Evolutionary conservation across 2,329 filamentous ascomycete genomes (phyloP).

Genomic region (Fusarium globosum): DNA sequence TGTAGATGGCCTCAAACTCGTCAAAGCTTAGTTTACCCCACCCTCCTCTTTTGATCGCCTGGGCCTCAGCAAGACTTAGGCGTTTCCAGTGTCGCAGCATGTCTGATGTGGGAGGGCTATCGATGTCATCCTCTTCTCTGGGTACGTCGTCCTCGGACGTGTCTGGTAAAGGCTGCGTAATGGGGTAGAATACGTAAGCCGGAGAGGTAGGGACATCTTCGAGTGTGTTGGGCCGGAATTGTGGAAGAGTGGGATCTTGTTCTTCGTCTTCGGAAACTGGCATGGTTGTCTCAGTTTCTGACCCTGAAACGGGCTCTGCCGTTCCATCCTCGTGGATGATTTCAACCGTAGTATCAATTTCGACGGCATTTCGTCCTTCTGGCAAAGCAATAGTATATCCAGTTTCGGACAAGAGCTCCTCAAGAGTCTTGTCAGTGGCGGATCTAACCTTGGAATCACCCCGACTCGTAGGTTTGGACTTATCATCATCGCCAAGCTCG

Average conservation of each 20-base stretch:
- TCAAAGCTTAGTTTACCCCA: slow-evolving; percentile 80
- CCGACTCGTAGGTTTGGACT: slow-evolving; percentile 15
- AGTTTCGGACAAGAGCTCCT: slow-evolving; percentile 55
- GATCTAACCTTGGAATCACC: slow-evolving; percentile 27
- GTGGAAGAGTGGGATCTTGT: slow-evolving; percentile 73
- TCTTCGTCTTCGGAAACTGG: slow-evolving; percentile 47
- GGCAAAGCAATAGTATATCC: slow-evolving; percentile 57
- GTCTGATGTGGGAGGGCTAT: slow-evolving; percentile 41
- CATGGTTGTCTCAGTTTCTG: slow-evolving; percentile 30
- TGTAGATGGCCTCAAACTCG: slow-evolving; percentile 84
- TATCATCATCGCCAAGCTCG: slow-evolving; percentile 47
- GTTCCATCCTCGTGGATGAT: slow-evolving; percentile 40
- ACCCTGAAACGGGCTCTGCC: slow-evolving; percentile 17
- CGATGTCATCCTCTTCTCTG: slow-evolving; percentile 25
- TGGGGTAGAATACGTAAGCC: slow-evolving; percentile 37
- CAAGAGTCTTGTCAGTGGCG: slow-evolving; percentile 43
- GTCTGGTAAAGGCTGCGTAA: slow-evolving; percentile 22
- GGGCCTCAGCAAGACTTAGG: slow-evolving; percentile 73
- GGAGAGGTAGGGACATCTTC: slow-evolving; percentile 33
- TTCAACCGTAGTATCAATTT: slow-evolving; percentile 46
- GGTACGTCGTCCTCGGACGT: neutral
- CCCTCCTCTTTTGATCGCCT: slow-evolving; percentile 78
- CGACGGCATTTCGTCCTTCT: slow-evolving; percentile 48
- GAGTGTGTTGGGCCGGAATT: slow-evolving; percentile 70
- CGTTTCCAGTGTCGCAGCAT: slow-evolving; percentile 62